Conservation (phyloP, 2,329 filamentous ascomycete species). For the Metarhizium guizhouense region DNA sequence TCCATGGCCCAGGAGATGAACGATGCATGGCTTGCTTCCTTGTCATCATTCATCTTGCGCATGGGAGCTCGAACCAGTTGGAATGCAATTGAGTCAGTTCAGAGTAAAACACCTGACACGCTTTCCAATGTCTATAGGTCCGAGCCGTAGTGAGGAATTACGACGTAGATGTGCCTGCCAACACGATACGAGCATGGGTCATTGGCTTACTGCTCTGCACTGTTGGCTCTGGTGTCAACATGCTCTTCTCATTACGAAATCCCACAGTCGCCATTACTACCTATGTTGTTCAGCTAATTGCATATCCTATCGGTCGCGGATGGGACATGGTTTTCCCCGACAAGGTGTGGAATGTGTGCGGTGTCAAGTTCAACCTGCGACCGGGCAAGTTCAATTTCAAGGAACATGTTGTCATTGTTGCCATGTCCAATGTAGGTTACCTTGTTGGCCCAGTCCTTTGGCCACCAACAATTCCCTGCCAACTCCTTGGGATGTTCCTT, state of each 20-base stretch:
- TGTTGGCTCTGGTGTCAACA: constrained; percentile 52
- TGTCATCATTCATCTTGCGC: neutral
- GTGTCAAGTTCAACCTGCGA: constrained; percentile 46
- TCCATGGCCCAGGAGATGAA: neutral
- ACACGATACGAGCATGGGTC: constrained; percentile 55
- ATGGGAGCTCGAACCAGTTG: neutral
- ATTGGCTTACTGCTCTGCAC: constrained; percentile 54
- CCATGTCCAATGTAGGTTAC: constrained; percentile 53
- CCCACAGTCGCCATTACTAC: constrained; percentile 51
- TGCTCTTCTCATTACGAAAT: constrained; percentile 51
- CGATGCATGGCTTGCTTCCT: neutral
- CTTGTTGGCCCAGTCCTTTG: neutral
- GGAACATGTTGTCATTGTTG: constrained; percentile 52
- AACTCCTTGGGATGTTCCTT: neutral
- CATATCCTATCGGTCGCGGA: constrained; percentile 47
- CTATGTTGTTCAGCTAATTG: constrained; percentile 53
- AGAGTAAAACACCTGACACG: neutral
- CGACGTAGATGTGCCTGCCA: constrained; percentile 55
- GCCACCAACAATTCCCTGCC: neutral
- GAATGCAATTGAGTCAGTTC: neutral
- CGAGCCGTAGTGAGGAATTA: constrained; percentile 56
- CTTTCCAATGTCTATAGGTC: constrained; percentile 31
- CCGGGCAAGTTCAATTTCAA: constrained; percentile 53
- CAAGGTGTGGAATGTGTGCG: constrained; percentile 39
- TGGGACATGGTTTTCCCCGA: constrained; percentile 49